Evolutionary conservation across 805 yeast species (phyloP), one percentile per base, ranked within the genome.

Genomic region (Jamesozyma lodderae): DNA sequence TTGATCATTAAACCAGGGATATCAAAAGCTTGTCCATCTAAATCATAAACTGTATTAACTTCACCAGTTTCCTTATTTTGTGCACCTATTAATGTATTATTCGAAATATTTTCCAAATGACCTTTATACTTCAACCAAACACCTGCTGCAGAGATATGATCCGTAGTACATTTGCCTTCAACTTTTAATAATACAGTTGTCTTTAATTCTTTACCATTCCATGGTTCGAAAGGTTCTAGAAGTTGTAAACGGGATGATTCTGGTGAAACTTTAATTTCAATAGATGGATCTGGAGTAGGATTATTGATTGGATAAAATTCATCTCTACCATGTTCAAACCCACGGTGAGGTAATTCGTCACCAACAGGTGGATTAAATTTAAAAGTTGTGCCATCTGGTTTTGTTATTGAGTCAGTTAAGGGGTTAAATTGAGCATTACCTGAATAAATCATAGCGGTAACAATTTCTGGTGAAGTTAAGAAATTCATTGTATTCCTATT

Each of bases 51-150:
- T 41, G 71, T 77, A 67, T 92, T 92, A 22, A 90, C 96, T 64
- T 88, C 94, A 44, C 95, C 96, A 27, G 96, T 86, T 67, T 92
- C 98, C 60, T 84, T 85, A 62, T 92, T 90, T 46, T 85, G 92
- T 16, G 97, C 98, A 47, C 98, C 97, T 53, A 90, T 90, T 56
- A 90, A 71, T 10, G 97, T 92, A 69, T 90, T 90, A 67, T 92
- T 75, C 8, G 96, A 83, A 50, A 90, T 92, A 67, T 90, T 90
- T 60, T 90, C 96, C 55, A 90, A 72, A 59, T 90, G 98, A 30
- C 98, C 98, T 69, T 92, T 92, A 69, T 92, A 90, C 70, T 92
- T 92, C 66, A 90, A 75, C 98, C 98, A 90, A 13, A 81, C 94
- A 57, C 98, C 98, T 33, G 98, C 98, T 37, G 97, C 97, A 19